These are phyloP conservation scores for Metschnikowia chrysomelidarum DNA, from an alignment of 805 yeast genomes.

Conservation along the genomic window DNA sequence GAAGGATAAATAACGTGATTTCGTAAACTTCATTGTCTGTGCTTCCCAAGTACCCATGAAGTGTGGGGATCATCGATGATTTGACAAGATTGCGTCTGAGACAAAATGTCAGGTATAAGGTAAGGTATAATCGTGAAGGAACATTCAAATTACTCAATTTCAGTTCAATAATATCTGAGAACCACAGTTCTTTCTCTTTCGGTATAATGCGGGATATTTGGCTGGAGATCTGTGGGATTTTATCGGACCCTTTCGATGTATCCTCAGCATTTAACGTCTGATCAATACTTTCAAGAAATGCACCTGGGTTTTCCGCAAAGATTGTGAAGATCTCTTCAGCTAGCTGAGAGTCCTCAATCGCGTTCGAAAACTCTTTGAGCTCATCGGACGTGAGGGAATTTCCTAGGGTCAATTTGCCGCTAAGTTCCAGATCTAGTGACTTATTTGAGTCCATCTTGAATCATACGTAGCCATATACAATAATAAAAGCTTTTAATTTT, in stretches of 20 bases:
- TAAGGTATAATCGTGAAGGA: conserved; percentile 6
- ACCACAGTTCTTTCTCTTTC: too few relatives aligned
- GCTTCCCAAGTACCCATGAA: conserved; percentile 4
- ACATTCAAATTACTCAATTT: neutral
- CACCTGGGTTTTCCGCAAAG: too few relatives aligned
- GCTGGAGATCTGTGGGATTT: too few relatives aligned
- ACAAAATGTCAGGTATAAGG: conserved; percentile 7
- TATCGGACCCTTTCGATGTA: too few relatives aligned
- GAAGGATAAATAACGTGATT: conserved; percentile 1
- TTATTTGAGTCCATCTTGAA: neutral
- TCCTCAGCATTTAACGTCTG: too few relatives aligned
- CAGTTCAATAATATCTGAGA: too few relatives aligned
- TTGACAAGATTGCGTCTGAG: neutral
- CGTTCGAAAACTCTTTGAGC: neutral
- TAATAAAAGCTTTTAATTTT: too few relatives aligned
- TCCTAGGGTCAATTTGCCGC: conserved; percentile 4
- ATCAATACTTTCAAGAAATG: too few relatives aligned
- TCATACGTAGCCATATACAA: too few relatives aligned
- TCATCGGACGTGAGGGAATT: conserved; percentile 1
- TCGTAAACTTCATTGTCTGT: neutral
- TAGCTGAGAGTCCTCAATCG: too few relatives aligned
- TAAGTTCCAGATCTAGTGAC: conserved; percentile 1
- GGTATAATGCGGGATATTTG: too few relatives aligned
- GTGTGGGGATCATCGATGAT: conserved; percentile 3
- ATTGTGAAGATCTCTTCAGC: too few relatives aligned